These are phyloP conservation scores for Talaromyces verruculosus DNA, from an alignment of 2,329 filamentous ascomycete genomes.

Conservation along the genomic window DNA sequence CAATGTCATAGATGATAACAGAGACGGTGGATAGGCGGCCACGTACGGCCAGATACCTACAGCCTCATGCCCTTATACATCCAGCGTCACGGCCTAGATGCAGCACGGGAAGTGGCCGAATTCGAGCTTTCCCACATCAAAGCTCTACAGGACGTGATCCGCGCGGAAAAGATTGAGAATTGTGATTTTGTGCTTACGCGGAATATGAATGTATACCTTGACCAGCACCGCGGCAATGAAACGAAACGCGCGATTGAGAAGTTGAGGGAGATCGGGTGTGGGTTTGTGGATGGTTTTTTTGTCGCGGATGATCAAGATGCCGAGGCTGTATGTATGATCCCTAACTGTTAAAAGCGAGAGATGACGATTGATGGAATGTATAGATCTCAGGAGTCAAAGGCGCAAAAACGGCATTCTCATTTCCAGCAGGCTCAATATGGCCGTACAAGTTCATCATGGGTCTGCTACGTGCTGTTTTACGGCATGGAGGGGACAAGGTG, in stretches of 20 bases:
- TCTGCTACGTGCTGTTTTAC: background rate
- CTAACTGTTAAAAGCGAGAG: too few relatives aligned
- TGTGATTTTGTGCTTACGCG: constrained; percentile 48
- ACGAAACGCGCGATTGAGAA: constrained; percentile 32
- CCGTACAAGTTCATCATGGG: constrained; percentile 77
- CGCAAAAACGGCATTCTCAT: constrained; percentile 40
- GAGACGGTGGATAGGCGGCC: constrained; percentile 32
- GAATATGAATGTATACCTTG: constrained; percentile 44
- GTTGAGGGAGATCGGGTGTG: constrained; percentile 32
- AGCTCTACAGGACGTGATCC: constrained; percentile 43
- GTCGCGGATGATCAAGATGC: constrained; percentile 30
- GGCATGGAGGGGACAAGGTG: constrained; percentile 36
- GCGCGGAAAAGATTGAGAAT: constrained; percentile 47
- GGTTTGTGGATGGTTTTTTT: constrained; percentile 34
- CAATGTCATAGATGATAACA: background rate
- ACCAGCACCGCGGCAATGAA: constrained; percentile 35
- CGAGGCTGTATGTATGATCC: constrained; percentile 29
- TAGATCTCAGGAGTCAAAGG: constrained; percentile 44
- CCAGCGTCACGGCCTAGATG: constrained; percentile 38
- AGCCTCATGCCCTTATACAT: constrained; percentile 41
- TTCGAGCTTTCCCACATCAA: constrained; percentile 47
- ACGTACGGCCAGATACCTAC: constrained; percentile 47
- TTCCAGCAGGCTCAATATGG: constrained; percentile 40
- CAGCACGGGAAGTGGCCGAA: constrained; percentile 41
- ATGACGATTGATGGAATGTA: background rate